A percentile compares a stretch with the other conserved stretches of the same genome.
These are phyloP conservation scores for Tardiomyces blankii DNA, from an alignment of 1,139 yeast species.

Conservation along the genomic window DNA sequence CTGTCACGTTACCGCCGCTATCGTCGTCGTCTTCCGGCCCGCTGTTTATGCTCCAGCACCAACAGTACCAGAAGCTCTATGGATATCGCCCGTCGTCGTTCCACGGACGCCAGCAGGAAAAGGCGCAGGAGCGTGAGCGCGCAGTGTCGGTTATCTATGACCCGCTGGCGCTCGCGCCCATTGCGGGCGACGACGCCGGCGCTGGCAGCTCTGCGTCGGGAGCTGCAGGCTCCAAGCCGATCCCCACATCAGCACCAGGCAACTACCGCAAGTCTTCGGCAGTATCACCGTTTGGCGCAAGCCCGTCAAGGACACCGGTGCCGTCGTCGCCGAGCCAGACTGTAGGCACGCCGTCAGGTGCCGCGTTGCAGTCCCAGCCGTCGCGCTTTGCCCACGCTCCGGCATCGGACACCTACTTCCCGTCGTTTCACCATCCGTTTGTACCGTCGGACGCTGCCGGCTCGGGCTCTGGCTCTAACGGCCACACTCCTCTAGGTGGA, in stretches of 20 bases:
- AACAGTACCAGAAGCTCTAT: not conserved
- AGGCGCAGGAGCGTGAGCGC: not conserved
- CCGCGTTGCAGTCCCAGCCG: not conserved
- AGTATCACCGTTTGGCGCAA: not conserved
- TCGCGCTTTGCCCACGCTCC: not conserved
- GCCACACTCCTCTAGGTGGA: not conserved
- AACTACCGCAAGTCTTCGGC: not conserved
- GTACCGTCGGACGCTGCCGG: too few species aligned
- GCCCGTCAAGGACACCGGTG: not conserved
- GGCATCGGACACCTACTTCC: not conserved
- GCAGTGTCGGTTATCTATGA: not conserved
- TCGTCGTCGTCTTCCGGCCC: not conserved
- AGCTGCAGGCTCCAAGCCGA: not conserved
- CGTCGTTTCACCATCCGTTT: not conserved
- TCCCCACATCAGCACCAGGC: not conserved
- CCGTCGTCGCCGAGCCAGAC: not conserved
- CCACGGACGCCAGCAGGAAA: not conserved
- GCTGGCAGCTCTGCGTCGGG: not conserved
- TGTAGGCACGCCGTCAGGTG: not conserved
- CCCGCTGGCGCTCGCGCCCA: not conserved
- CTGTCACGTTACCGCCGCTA: not conserved
- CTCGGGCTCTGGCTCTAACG: too few species aligned
- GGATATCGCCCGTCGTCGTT: not conserved
- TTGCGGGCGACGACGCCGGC: not conserved
- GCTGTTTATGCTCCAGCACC: not conserved